Base-by-base conservation (phyloP, 495 filamentous ascomycete species). In the Penicillium manginii region DNA sequence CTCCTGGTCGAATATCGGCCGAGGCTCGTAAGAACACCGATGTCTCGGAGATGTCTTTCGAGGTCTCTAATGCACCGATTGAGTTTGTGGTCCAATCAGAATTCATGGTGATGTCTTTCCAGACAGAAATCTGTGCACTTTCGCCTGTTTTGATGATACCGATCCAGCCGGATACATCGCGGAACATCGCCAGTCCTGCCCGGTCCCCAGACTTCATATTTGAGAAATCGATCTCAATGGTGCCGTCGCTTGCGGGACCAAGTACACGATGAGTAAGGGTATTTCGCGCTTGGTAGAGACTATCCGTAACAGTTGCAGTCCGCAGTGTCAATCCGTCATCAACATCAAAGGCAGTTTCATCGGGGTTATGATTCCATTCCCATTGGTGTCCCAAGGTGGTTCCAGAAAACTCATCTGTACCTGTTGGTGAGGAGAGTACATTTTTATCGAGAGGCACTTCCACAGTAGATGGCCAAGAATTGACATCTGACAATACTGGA, bases 291-390 rank as follows among this genome's bases (percentile, higher is more conserved):
- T 63, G 56, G 59, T 78, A 85, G 17, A 86, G 53, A 52, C 84
- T 80, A 39, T 66, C 67, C 8, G 83, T 86, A 2, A 85, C 73
- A 2, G 76, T 77, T 10, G 78, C 81, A 1, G 83, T 81, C 17
- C 59, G 56, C n/a, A 87, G 65, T 3, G 67, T 72, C 7, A 87
- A 51, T 1, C 72, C 74, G 31, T 67, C 67, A 29, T 54, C 51
- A 9, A 72, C 33, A 10, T 43, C 55, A 54, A 55, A 77, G 49
- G 66, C 66, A 29, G 50, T 53, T 18, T 57, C 66, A 37, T 86
- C 81, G 0, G 84, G 84, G 54, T 85, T 84, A 43, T 86, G 83
- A 61, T 87, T 87, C 84, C 84, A 87, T 60, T 87, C 83, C 83
- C 83, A 86, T 29, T 75, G 66, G 0, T 72, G 64, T 6, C 70